Evolutionary conservation across 2,329 filamentous ascomycete genomes (phyloP).

Genomic region (Fulvia fulva): DNA sequence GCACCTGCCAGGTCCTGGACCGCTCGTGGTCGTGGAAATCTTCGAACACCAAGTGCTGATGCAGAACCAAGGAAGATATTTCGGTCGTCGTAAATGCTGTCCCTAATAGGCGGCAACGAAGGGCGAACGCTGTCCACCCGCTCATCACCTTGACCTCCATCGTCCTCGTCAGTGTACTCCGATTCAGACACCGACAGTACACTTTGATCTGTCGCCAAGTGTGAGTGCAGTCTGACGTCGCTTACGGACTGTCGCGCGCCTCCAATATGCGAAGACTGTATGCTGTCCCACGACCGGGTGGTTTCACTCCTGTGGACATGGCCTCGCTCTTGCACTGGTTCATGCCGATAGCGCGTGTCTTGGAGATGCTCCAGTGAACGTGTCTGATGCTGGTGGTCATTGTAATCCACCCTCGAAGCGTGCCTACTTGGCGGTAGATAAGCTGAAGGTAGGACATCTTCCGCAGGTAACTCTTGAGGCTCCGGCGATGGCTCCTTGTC

Average conservation of each 20-base stretch:
- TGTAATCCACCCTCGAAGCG: conserved; percentile 9
- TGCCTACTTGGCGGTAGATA: conserved; percentile 12
- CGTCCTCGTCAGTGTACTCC: conserved; percentile 14
- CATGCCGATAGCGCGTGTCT: not conserved
- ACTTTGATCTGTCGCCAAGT: conserved; percentile 12
- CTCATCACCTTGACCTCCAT: conserved; percentile 5
- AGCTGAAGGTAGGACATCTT: conserved; percentile 19
- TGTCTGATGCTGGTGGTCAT: conserved; percentile 11
- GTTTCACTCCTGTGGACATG: conserved; percentile 3
- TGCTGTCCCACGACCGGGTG: conserved; percentile 19
- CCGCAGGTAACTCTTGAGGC: conserved; percentile 23
- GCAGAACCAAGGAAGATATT: conserved; percentile 18
- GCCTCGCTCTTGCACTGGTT: not conserved
- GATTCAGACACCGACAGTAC: conserved; percentile 17
- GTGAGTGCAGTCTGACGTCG: conserved; percentile 4
- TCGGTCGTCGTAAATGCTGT: conserved; percentile 20
- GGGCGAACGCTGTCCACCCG: not conserved
- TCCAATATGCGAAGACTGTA: conserved; percentile 20
- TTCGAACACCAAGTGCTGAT: conserved; percentile 16
- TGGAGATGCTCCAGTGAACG: not conserved
- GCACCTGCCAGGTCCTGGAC: conserved; percentile 3
- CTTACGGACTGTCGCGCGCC: not conserved
- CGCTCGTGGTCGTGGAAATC: conserved; percentile 12
- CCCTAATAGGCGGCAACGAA: conserved; percentile 18
- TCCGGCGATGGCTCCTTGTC: conserved; percentile 3